A percentile compares a stretch with the other conserved stretches of the same genome.
phyloP scores from a whole-genome alignment of 441 rosid species.

The Pelargonium exstipulatum region DNA sequence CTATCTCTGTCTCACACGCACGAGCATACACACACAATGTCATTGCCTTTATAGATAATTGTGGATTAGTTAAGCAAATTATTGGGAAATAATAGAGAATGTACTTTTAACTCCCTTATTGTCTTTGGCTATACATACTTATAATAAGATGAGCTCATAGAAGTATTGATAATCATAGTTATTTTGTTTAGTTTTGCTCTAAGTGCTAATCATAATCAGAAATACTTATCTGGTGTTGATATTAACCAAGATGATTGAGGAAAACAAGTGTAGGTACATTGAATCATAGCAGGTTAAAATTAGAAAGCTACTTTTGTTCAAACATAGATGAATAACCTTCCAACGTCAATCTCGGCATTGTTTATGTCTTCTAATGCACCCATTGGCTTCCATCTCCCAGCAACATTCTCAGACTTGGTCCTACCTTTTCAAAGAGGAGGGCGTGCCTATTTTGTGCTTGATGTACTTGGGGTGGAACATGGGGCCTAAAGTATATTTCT shows the following conservation, averaged over 20 bases:
- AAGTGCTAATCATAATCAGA: conserved; percentile 5
- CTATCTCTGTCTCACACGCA: too few relatives aligned
- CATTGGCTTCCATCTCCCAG: not conserved
- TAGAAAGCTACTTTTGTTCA: not conserved
- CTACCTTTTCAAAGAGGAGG: not conserved
- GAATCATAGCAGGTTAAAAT: not conserved
- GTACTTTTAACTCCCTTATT: too few relatives aligned
- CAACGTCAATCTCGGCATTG: not conserved
- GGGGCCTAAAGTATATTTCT: not conserved
- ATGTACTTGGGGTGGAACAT: not conserved
- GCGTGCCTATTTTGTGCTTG: conserved; percentile 6
- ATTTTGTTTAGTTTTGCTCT: not conserved
- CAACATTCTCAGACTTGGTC: not conserved
- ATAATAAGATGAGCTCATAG: too few relatives aligned
- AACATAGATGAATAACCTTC: not conserved
- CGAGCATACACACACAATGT: too few relatives aligned
- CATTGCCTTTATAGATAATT: too few relatives aligned
- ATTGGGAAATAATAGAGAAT: too few relatives aligned
- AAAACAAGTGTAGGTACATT: not conserved
- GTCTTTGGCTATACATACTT: too few relatives aligned
- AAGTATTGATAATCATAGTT: not conserved
- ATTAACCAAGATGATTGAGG: not conserved
- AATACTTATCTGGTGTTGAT: not conserved
- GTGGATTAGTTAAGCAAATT: too few relatives aligned
- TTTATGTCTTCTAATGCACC: not conserved